Evolutionary conservation across 2,329 filamentous ascomycete species (phyloP), one percentile per base, ranked within the genome.

Genomic region (Fusarium sp.): DNA sequence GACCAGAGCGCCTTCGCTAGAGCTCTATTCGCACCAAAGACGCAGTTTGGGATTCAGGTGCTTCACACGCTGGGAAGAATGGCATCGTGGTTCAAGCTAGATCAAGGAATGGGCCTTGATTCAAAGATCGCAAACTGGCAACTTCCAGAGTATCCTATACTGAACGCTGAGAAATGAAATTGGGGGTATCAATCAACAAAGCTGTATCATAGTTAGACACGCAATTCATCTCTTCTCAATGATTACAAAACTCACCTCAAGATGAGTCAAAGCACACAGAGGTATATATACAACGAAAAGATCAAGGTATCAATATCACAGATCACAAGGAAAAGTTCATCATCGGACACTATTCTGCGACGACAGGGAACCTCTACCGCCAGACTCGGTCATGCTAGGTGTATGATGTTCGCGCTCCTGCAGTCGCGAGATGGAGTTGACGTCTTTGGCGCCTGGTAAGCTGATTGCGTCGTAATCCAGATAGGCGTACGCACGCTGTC

Each of bases 361-460:
- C 22, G 52, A 55, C 31, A 69, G 28, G 26, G 70, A 73, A 57
- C 56, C 70, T 63, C 58, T 70, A 22, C 52, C 52, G 26, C 41
- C 52, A 14, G 70, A 73, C 20, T 52, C 54, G 24, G 56, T 72
- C 67, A 58, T 41, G 22, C 66, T 73, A 8, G 66, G 66, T 39
- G 59, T 12, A n/a, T 35, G 24, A 8, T 66, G 48, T 18, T 71
- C 70, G 31, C 48, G 52, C 56, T 73, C 41, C 26, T 70, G 41
- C 54, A 70, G 70, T 3, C 33, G 41, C 5, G 70, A 67, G 6
- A 57, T 73, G 6, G 66, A 70, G 8, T 57, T 66, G 24, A 42
- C 39, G 26, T 70, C 70, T 73, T 73, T 73, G 22, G 38, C 54
- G 13, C 61, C 70, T 73, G 70, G 70, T 71, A 73, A 73, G 66